A percentile compares a stretch with the other conserved stretches of the same genome.
Conservation (phyloP, 768 basidiomycete species). For the Imleria badia region DNA sequence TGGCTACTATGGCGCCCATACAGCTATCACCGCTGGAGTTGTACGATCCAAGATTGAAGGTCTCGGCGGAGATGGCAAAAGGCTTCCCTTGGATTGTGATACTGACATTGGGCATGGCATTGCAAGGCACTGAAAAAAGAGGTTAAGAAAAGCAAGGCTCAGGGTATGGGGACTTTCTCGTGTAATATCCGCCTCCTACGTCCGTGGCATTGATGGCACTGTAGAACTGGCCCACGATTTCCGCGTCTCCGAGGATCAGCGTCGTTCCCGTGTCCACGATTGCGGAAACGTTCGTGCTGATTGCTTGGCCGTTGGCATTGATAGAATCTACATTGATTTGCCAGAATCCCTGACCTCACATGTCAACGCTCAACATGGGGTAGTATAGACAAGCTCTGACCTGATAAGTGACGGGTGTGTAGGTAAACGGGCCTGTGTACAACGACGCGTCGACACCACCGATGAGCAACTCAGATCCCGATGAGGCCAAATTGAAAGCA, state of each 20-base stretch:
- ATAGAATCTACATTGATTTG: slow-evolving; percentile 15
- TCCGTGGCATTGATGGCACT: slow-evolving; percentile 28
- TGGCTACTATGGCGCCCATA: slow-evolving; percentile 18
- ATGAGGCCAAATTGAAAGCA: slow-evolving; percentile 39
- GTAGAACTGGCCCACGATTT: slow-evolving; percentile 35
- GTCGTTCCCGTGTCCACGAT: slow-evolving; percentile 54
- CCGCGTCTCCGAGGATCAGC: slow-evolving; percentile 41
- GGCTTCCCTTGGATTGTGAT: slow-evolving; percentile 34
- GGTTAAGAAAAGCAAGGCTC: slow-evolving; percentile 1
- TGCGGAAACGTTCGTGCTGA: slow-evolving; percentile 7
- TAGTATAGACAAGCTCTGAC: slow-evolving; percentile 14
- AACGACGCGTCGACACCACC: slow-evolving; percentile 41
- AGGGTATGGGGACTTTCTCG: slow-evolving; percentile 14
- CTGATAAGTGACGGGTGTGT: slow-evolving; percentile 30
- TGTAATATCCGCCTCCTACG: slow-evolving; percentile 37
- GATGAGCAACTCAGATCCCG: slow-evolving; percentile 38
- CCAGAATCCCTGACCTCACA: slow-evolving; percentile 23
- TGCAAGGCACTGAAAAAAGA: slow-evolving; percentile 22
- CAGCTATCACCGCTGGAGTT: slow-evolving; percentile 11
- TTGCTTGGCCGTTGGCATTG: slow-evolving; percentile 22
- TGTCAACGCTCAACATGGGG: not conserved
- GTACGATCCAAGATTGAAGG: slow-evolving; percentile 38
- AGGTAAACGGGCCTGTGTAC: slow-evolving; percentile 41
- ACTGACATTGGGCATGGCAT: slow-evolving; percentile 28
- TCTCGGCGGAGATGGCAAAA: slow-evolving; percentile 32